Evolutionary conservation across 73 alveolate genomes (phyloP).

Genomic region (Paramecium tetraurelia): DNA sequence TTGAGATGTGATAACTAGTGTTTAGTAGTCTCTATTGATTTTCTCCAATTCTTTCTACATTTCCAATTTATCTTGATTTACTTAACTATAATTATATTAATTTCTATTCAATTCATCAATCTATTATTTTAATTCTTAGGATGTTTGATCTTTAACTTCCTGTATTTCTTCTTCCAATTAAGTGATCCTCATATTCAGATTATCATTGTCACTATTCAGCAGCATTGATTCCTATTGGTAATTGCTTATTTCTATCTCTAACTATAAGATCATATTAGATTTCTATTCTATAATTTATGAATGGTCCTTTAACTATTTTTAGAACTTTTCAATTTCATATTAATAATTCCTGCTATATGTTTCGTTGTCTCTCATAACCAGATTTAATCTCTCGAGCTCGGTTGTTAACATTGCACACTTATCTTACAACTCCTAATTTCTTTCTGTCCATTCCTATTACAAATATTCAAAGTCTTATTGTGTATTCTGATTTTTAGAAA

Average conservation of each 20-base stretch:
- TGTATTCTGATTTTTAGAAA: not conserved
- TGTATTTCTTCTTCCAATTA: not conserved
- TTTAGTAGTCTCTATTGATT: not conserved
- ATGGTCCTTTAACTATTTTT: not conserved
- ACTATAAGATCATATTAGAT: not conserved
- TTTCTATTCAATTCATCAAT: not conserved
- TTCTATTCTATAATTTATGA: not conserved
- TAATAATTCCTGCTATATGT: not conserved
- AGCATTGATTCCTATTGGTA: not conserved
- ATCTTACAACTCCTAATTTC: not conserved
- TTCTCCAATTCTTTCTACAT: not conserved
- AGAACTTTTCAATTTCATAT: not conserved
- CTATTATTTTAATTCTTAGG: not conserved
- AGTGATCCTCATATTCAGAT: not conserved
- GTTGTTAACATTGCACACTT: conserved; percentile 25
- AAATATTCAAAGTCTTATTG: not conserved
- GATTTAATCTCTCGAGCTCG: conserved; percentile 39
- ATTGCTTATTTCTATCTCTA: not conserved
- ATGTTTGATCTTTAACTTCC: not conserved
- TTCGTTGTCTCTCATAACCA: not conserved
- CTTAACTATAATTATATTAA: not conserved
- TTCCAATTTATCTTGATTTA: not conserved
- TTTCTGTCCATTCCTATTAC: not conserved
- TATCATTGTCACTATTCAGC: not conserved
- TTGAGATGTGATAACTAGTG: not conserved